Base-by-base conservation (phyloP, 2,329 filamentous ascomycete species). In the Colletotrichum sp. region DNA sequence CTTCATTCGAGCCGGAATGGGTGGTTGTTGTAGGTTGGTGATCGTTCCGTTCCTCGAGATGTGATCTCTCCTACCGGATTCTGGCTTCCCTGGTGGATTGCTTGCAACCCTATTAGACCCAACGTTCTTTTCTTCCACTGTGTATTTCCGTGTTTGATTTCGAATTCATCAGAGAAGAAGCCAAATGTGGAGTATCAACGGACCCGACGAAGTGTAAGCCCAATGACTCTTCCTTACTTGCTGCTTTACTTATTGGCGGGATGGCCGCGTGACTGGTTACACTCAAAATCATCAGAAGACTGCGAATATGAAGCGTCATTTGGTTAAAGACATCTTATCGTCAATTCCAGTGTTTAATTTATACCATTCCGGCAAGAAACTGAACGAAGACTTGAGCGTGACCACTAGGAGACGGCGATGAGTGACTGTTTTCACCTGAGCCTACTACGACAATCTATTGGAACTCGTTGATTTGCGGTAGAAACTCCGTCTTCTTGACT, bases 81-180 rank as follows among this genome's bases (percentile, higher is more conserved):
- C 3, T 8, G 7, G 7, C 1, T 2, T 16, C 16, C 36, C 16
- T 39, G 3, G 7, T 8, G 4, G 7, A 8, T 7, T 7, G 15
- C 18, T 10, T 44, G 9, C 5, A n/a, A 2, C 10, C 5, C 1
- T 10, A 3, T 2, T 1, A n/a, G 5, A 39, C 16, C 0, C 18
- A 6, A 0, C 8, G 28, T 12, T 12, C 8, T 6, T 2, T 12
- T n/a, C 18, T 5, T 49, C 3, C 18, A n/a, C 18, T 2, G 39
- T 12, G 18, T 49, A n/a, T 49, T 49, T 49, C 5, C 18, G 16
- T 39, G 2, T 39, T 18, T 9, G 7, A 9, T 18, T 6, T 12
- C 18, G 18, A 49, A n/a, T 12, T 3, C 4, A 49, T 6, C 18
- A 0, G 9, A 7, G 9, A 49, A 49, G 39, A n/a, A 0, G 39